A percentile compares a stretch with the other conserved stretches of the same genome.
Evolutionary conservation across 305 asterid genomes (phyloP).

Genomic region (Fraxinus paxiana): DNA sequence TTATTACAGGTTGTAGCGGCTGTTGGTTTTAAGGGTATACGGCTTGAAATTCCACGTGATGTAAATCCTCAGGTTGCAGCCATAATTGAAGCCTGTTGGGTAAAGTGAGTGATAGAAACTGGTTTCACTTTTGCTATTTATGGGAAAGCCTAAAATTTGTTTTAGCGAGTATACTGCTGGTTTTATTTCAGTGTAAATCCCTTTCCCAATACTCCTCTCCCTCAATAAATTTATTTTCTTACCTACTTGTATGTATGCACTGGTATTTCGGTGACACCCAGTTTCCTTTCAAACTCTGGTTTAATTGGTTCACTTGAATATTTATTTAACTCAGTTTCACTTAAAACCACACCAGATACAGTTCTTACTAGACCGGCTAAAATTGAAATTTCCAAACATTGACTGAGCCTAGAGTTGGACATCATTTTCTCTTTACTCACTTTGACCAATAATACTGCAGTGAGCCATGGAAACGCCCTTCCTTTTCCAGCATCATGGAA

Average conservation of each 20-base stretch:
- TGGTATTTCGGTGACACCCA: background rate
- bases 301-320: background rate
- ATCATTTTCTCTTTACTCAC: constrained; percentile 14
- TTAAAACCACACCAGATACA: background rate
- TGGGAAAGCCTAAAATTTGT: background rate
- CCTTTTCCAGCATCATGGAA: constrained; percentile 49
- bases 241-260: background rate
- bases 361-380: background rate
- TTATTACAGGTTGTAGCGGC: constrained; percentile 12
- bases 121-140: background rate
- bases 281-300: background rate
- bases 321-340: background rate
- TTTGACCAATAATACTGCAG: constrained; percentile 32
- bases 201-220: background rate
- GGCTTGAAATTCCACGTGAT: constrained; percentile 10
- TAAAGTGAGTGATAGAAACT: constrained; percentile 13
- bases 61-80: constrained; percentile 17
- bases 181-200: background rate
- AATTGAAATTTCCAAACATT: constrained; percentile 12
- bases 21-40: constrained; percentile 11
- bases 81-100: constrained; percentile 19
- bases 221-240: background rate
- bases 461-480: constrained; percentile 57
- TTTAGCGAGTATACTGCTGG: background rate
- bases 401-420: background rate